These are phyloP conservation scores for Phialophora tarda DNA, from an alignment of 2,329 filamentous ascomycete genomes.

Conservation along the genomic window DNA sequence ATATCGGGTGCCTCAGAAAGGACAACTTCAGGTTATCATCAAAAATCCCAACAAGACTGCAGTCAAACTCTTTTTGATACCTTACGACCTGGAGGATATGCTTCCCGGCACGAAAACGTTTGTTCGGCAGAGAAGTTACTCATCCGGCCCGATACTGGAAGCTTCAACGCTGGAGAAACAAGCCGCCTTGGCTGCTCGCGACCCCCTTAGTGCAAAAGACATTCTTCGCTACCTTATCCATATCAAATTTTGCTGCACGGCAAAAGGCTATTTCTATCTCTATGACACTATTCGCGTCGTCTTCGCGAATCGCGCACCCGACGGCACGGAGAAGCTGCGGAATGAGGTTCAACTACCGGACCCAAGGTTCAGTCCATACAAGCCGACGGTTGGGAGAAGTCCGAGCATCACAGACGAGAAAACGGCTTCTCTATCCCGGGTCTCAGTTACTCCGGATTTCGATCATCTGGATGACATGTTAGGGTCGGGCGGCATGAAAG, in stretches of 20 bases:
- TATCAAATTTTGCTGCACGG: conserved; percentile 87
- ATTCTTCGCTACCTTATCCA: conserved; percentile 89
- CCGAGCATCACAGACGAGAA: conserved; percentile 64
- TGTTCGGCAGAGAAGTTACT: conserved; percentile 91
- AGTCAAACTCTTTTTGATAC: conserved; percentile 92
- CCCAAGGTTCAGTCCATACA: conserved; percentile 84
- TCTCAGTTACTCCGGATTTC: conserved; percentile 20
- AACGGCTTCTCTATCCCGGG: conserved; percentile 54
- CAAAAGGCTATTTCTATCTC: conserved; percentile 81
- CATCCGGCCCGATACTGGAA: conserved; percentile 81
- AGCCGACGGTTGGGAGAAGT: conserved; percentile 64
- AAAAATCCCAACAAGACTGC: conserved; percentile 99
- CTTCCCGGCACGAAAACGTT: conserved; percentile 94
- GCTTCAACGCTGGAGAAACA: conserved; percentile 63
- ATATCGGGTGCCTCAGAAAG: conserved; percentile 91
- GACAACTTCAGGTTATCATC: conserved; percentile 94
- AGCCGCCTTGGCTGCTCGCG: conserved; percentile 57
- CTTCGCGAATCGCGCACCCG: conserved; percentile 93
- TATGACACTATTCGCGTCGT: conserved; percentile 93
- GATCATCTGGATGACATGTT: conserved; percentile 27
- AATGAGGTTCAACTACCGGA: conserved; percentile 91
- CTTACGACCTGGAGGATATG: conserved; percentile 92
- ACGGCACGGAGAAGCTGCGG: conserved; percentile 87
- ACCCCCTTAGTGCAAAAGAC: conserved; percentile 60
- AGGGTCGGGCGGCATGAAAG: not conserved